phyloP scores from a whole-genome alignment of 2,329 filamentous ascomycete genomes.

The Fusarium brachygibbosum region DNA sequence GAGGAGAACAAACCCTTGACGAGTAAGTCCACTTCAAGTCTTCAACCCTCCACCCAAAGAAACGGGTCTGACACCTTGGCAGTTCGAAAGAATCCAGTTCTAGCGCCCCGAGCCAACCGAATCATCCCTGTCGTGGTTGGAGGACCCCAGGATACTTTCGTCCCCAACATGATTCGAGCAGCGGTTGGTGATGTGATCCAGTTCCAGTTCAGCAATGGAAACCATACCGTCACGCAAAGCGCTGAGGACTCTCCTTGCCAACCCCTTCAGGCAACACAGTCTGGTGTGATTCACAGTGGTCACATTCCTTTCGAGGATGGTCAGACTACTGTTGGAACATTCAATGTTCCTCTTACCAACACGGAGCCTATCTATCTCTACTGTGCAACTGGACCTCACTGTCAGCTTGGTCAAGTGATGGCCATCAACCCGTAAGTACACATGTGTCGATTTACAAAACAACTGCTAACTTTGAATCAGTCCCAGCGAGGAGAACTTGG shows the following conservation, averaged over 20 bases:
- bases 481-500: constrained; percentile 37
- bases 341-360: constrained; percentile 61
- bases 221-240: constrained; percentile 61
- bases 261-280: constrained; percentile 53
- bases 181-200: constrained; percentile 56
- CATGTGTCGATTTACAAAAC: rapidly evolving
- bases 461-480: neutral
- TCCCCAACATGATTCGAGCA: constrained; percentile 55
- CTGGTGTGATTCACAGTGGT: constrained; percentile 56
- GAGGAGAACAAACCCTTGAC: constrained; percentile 6
- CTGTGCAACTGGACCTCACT: constrained; percentile 64
- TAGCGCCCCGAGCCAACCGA: constrained; percentile 34
- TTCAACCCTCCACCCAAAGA: no score
- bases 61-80: neutral
- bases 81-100: constrained; percentile 47
- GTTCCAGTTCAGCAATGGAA: constrained; percentile 60
- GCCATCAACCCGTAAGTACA: constrained; percentile 61
- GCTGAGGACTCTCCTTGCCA: constrained; percentile 54
- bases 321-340: constrained; percentile 58
- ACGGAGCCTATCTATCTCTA: constrained; percentile 64
- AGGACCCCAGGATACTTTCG: constrained; percentile 55
- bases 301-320: constrained; percentile 57
- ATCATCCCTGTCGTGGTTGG: constrained; percentile 55
- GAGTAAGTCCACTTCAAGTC: constrained; percentile 6
- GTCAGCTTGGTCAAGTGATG: constrained; percentile 64